phyloP scores from a whole-genome alignment of 2,329 filamentous ascomycete species.

The Malbranchea zuffiana region DNA sequence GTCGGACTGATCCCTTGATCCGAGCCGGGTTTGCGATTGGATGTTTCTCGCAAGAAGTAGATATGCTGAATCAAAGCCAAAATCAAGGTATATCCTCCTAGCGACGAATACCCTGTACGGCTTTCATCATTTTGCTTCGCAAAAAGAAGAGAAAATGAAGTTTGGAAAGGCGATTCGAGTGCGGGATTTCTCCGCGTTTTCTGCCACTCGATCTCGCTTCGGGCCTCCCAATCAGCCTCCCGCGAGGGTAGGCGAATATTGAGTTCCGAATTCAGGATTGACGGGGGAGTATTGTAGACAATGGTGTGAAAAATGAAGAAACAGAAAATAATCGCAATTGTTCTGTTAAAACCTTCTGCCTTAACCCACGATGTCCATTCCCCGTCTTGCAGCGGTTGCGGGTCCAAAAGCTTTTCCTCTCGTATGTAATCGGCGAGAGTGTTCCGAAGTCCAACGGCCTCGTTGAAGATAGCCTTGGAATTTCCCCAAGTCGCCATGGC shows the following conservation, averaged over 20 bases:
- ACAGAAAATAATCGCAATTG: conserved; percentile 47
- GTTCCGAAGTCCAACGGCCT: conserved; percentile 47
- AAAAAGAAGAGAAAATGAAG: conserved; percentile 36
- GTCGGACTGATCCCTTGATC: conserved; percentile 34
- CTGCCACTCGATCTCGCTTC: conserved; percentile 6
- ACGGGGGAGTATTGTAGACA: conserved; percentile 51
- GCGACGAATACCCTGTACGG: conserved; percentile 27
- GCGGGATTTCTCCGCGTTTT: conserved; percentile 4
- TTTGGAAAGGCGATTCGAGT: conserved; percentile 33
- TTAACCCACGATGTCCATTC: conserved; percentile 47
- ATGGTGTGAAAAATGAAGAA: conserved; percentile 52
- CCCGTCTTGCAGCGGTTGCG: conserved; percentile 28
- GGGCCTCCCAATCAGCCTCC: conserved; percentile 7
- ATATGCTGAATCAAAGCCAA: conserved; percentile 46
- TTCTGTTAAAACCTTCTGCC: conserved; percentile 43
- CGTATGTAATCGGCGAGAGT: conserved; percentile 45
- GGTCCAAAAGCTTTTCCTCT: conserved; percentile 39
- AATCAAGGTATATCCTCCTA: conserved; percentile 45
- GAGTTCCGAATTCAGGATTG: conserved; percentile 46
- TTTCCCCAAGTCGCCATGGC: conserved; percentile 50
- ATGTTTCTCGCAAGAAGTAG: conserved; percentile 41
- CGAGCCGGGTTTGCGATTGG: conserved; percentile 33
- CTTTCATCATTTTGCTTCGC: conserved; percentile 12
- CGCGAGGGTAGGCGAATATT: conserved; percentile 43
- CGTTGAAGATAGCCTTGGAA: conserved; percentile 45